A percentile compares a stretch with the other conserved stretches of the same genome.
These are phyloP conservation scores for Malus hybrid DNA, from an alignment of 331 rosid species.

Conservation along the genomic window DNA sequence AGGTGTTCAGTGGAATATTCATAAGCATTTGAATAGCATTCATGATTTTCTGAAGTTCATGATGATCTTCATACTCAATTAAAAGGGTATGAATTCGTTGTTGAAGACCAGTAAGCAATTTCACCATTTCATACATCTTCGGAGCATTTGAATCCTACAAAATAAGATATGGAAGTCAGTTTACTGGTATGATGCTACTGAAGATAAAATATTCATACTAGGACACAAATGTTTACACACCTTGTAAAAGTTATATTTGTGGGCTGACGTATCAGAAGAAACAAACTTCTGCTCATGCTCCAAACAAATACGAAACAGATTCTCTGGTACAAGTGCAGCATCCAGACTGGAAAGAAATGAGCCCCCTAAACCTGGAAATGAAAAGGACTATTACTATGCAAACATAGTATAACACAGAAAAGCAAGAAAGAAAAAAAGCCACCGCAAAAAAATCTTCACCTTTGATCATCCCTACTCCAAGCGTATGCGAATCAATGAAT, in stretches of 20 bases:
- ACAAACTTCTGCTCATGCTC: conserved; percentile 47
- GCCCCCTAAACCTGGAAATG: conserved; percentile 42
- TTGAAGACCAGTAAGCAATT: conserved; percentile 50
- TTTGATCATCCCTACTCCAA: conserved; percentile 54
- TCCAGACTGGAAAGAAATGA: conserved; percentile 51
- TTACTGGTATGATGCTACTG: conserved; percentile 10
- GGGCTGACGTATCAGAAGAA: conserved; percentile 33
- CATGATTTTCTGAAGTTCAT: conserved; percentile 51
- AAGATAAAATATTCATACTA: conserved; percentile 2
- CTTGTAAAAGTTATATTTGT: conserved; percentile 79
- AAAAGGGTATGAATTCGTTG: conserved; percentile 34
- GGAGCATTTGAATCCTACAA: conserved; percentile 79
- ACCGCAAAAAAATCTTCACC: conserved; percentile 23
- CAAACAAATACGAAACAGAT: conserved; percentile 62
- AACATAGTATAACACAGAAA: neutral
- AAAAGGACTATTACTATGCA: neutral
- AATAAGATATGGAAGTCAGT: neutral
- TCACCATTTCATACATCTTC: conserved; percentile 66
- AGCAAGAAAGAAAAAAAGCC: neutral
- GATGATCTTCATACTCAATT: conserved; percentile 58
- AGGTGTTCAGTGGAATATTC: conserved; percentile 49
- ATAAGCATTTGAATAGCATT: conserved; percentile 62
- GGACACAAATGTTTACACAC: conserved; percentile 23
- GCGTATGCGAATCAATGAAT: conserved; percentile 51
- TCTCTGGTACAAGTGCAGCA: conserved; percentile 69